Evolutionary conservation across 768 basidiomycete genomes (phyloP), one percentile per base, ranked within the genome.

Genomic region (Coprinellus micaceus): DNA sequence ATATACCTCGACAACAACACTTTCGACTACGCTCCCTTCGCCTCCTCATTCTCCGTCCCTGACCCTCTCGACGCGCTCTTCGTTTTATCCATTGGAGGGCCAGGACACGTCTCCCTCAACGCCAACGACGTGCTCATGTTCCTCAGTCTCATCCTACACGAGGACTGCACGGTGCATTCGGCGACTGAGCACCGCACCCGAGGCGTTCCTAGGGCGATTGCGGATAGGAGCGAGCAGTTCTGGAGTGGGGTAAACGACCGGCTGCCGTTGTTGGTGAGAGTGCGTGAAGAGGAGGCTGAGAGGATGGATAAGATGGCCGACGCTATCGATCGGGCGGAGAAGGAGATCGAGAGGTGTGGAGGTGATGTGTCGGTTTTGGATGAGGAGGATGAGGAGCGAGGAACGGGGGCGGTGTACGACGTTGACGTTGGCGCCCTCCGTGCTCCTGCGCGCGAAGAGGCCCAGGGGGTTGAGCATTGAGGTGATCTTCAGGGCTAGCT

Each of bases 271-370:
- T 61, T 83, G 59, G 72, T 71, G 37, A 69, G 67, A 37, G 61
- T 81, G 33, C 67, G 82, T 22, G 64, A 67, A 49, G 73, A 82
- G 64, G 82, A 83, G 60, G 62, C 69, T 50, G 70, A 69, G 58
- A 69, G 71, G 45, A 65, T 71, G 55, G 64, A 60, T 46, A 67
- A 65, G 56, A 56, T 83, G 64, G 66, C 72, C 30, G 60, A 63
- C 63, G 26, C 81, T 83, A 61, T 74, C 82, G 43, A 75, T 80
- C 64, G 83, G 82, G 58, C 60, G 84, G 61, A 68, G 78, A 53
- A 70, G 75, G 58, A 69, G 80, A 55, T 79, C 71, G 49, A 69
- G 66, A 28, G 64, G 82, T 19, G 62, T 82, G 62, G 73, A 70
- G 69, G 81, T 19, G 61, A 52, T 55, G 37, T 39, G 54, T 58